Conservation (phyloP, 225 moss, liverwort and hornwort genomes). For the Ulota crispa region DNA sequence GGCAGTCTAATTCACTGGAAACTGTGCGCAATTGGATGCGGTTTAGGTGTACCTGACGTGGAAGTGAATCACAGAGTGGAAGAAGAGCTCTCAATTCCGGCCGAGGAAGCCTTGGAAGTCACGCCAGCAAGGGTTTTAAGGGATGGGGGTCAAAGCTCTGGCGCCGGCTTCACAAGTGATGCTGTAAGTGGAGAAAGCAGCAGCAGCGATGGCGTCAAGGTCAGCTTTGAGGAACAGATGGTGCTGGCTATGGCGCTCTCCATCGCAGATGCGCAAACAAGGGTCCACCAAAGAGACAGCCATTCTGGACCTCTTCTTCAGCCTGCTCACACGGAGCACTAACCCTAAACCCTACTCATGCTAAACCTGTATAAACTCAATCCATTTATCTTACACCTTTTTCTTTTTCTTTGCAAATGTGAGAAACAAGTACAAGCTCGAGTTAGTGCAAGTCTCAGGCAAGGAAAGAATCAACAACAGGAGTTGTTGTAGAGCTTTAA, state of each 20-base stretch:
- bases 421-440: neutral
- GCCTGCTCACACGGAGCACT: conserved; percentile 20
- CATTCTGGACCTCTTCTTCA: conserved; percentile 37
- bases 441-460: neutral
- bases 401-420: neutral
- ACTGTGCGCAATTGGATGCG: neutral
- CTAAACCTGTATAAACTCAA: conserved; percentile 12
- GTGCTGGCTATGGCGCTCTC: conserved; percentile 64
- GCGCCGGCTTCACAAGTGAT: conserved; percentile 28
- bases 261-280: conserved; percentile 50
- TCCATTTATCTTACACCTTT: neutral
- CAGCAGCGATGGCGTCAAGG: conserved; percentile 22
- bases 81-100: neutral
- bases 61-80: conserved; percentile 18
- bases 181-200: conserved; percentile 33
- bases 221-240: conserved; percentile 61
- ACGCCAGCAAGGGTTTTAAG: neutral
- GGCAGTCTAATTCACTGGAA: neutral
- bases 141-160: conserved; percentile 23
- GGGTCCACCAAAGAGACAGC: conserved; percentile 27
- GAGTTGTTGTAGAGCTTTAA: too few species aligned
- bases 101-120: neutral
- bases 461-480: neutral
- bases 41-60: conserved; percentile 1
- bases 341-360: neutral